Evolutionary conservation across 495 filamentous ascomycete species (phyloP), one percentile per base, ranked within the genome.

Genomic region (Penicillium tannophilum): DNA sequence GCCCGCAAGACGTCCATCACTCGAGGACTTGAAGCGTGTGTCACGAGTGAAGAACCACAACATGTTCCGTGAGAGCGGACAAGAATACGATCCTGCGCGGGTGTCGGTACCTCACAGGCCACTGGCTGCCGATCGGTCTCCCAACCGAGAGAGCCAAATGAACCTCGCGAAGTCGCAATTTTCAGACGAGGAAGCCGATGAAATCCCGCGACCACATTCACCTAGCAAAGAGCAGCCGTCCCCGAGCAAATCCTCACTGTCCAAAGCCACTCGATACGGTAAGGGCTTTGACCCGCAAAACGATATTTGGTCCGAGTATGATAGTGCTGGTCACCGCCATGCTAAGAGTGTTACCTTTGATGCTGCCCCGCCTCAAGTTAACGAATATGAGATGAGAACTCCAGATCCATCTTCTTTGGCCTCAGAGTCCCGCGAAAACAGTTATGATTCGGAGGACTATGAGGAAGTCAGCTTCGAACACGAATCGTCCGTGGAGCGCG

Each of bases 341-440:
- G 86, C 90, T 0, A 98, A 98, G 75, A 96, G 92, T 63, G 94
- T 98, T 28, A 98, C 91, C 2, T 98, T 97, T 66, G 93, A 97
- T 78, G 88, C 86, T 28, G 94, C 91, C 0, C 93, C 94, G 23
- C 95, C 94, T 30, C 89, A 94, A 70, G 80, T 98, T 53, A 96
- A 97, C 65, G 92, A 98, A 69, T 98, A 98, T 67, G 94, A 97
- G 74, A 93, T 97, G 90, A 88, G 90, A 35, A 98, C 94, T 3
- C 94, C 94, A 1, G 94, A 96, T 71, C 84, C 91, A 16, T 97
- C 95, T 6, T 98, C 90, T 1, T 77, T 93, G 48, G 90, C 89
- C 16, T 93, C 90, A 14, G 91, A 86, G 52, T 97, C 93, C 6
- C 87, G 93, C 26, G 90, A 96, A 59, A 90, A 90, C 19, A 96